Percentiles rank a stretch among this genome's conserved stretches.
phyloP scores from a whole-genome alignment of 1,139 yeast species.

The Candida sp. region DNA sequence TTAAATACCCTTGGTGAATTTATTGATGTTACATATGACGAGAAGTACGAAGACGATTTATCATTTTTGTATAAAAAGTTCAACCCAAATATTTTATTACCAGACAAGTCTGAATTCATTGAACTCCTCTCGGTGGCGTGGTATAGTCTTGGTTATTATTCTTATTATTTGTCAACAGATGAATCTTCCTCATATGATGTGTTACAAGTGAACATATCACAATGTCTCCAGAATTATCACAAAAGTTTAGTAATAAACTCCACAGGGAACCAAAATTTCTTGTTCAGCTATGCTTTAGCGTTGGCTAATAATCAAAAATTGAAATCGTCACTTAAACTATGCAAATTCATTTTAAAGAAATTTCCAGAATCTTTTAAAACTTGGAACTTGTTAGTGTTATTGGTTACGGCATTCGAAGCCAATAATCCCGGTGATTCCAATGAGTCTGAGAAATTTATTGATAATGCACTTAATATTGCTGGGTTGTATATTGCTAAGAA shows the following conservation, averaged over 20 bases:
- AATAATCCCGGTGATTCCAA: conserved; percentile 17
- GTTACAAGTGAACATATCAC: conserved; percentile 14
- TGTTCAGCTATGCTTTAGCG: conserved; percentile 37
- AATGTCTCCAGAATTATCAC: conserved; percentile 25
- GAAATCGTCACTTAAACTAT: conserved; percentile 30
- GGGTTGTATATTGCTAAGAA: conserved; percentile 34
- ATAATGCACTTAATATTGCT: conserved; percentile 43
- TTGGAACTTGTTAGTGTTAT: conserved; percentile 42
- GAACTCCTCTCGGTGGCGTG: conserved; percentile 35
- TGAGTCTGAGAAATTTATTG: conserved; percentile 38
- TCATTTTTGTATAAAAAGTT: conserved; percentile 38
- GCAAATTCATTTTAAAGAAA: conserved; percentile 41
- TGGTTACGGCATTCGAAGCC: conserved; percentile 25
- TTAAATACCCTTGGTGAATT: conserved; percentile 19
- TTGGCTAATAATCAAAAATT: conserved; percentile 28
- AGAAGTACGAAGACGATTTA: conserved; percentile 18
- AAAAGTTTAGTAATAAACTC: conserved; percentile 37
- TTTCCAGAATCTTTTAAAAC: conserved; percentile 44
- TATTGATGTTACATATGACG: conserved; percentile 30
- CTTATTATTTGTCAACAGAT: conserved; percentile 26
- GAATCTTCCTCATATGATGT: conserved; percentile 22
- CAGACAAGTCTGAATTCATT: conserved; percentile 28
- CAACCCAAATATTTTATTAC: conserved; percentile 29
- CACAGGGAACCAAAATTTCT: conserved; percentile 28
- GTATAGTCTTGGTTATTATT: conserved; percentile 35